Percentiles rank a stretch among this genome's conserved stretches.
Evolutionary conservation across 192 early-diverging fungal genomes (phyloP).

Genomic region (Backusella liffmaniae): DNA sequence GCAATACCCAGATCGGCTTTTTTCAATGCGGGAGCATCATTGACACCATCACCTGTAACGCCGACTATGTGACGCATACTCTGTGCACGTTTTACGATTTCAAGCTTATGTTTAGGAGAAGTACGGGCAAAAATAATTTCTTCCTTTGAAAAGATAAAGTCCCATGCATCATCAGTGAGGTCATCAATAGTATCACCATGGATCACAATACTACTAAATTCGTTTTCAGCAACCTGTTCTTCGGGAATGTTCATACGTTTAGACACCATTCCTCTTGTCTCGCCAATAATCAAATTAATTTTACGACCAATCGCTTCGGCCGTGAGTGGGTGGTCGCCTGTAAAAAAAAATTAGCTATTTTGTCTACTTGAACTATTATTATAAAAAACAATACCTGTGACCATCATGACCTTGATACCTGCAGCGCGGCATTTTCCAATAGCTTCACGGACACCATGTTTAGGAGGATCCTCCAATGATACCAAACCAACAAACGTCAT

Average conservation of each 20-base stretch:
- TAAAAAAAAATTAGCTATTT: too few relatives aligned
- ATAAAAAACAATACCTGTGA: conserved; percentile 65
- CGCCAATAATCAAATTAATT: conserved; percentile 91
- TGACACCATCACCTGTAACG: conserved; percentile 92
- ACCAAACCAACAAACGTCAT: conserved; percentile 83
- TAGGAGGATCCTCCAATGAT: conserved; percentile 95
- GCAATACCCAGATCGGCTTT: conserved; percentile 97
- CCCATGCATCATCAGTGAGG: conserved; percentile 86
- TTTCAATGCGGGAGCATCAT: conserved; percentile 92
- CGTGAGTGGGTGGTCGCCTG: conserved; percentile 83
- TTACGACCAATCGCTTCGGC: conserved; percentile 96
- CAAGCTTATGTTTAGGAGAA: conserved; percentile 94
- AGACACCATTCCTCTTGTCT: conserved; percentile 82
- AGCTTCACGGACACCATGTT: conserved; percentile 97
- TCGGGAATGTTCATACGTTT: conserved; percentile 59
- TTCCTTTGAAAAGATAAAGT: conserved; percentile 87
- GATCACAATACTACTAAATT: conserved; percentile 88
- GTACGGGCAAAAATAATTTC: conserved; percentile 98
- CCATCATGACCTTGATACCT: conserved; percentile 98
- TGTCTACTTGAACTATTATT: too few relatives aligned
- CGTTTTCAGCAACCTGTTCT: conserved; percentile 70
- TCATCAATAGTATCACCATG: conserved; percentile 87
- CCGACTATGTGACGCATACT: conserved; percentile 93
- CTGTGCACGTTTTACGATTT: conserved; percentile 94
- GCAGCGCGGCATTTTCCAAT: conserved; percentile 90